These are phyloP conservation scores for Geosmithia flava DNA, from an alignment of 2,329 filamentous ascomycete species.

Conservation along the genomic window DNA sequence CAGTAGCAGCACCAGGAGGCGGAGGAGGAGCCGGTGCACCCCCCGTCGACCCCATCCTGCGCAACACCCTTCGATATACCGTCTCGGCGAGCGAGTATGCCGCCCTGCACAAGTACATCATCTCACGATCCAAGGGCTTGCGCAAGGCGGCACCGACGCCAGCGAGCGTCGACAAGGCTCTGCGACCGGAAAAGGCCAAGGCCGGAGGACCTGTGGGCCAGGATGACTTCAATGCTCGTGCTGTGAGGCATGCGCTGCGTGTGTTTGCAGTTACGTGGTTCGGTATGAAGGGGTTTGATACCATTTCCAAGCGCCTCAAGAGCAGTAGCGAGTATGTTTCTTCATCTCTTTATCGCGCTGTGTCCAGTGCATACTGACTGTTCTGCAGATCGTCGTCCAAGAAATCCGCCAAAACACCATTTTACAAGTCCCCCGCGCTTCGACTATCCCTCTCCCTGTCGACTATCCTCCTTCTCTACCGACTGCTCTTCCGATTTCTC, in stretches of 20 bases:
- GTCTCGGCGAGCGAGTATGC: constrained; percentile 80
- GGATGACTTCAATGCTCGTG: constrained; percentile 59
- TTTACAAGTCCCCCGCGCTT: constrained; percentile 56
- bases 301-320: constrained; percentile 32
- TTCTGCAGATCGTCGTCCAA: constrained; percentile 10
- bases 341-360: not conserved
- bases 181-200: constrained; percentile 12
- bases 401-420: constrained; percentile 40
- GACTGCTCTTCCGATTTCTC: constrained; percentile 84
- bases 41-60: constrained; percentile 56
- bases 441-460: constrained; percentile 75
- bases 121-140: constrained; percentile 55
- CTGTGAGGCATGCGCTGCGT: constrained; percentile 57
- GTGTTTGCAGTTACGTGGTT: constrained; percentile 55
- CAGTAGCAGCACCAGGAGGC: not conserved
- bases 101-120: constrained; percentile 68
- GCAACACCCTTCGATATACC: constrained; percentile 78
- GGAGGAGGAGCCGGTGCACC: constrained; percentile 5
- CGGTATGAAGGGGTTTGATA: constrained; percentile 50
- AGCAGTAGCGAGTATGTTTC: constrained; percentile 31
- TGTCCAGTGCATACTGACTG: no score
- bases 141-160: constrained; percentile 43
- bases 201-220: constrained; percentile 12
- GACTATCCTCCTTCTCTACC: constrained; percentile 76
- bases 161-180: constrained; percentile 33